A percentile compares a stretch with the other conserved stretches of the same genome.
Conservation (phyloP, 345 rosid species). For the Acer yangbiense region DNA sequence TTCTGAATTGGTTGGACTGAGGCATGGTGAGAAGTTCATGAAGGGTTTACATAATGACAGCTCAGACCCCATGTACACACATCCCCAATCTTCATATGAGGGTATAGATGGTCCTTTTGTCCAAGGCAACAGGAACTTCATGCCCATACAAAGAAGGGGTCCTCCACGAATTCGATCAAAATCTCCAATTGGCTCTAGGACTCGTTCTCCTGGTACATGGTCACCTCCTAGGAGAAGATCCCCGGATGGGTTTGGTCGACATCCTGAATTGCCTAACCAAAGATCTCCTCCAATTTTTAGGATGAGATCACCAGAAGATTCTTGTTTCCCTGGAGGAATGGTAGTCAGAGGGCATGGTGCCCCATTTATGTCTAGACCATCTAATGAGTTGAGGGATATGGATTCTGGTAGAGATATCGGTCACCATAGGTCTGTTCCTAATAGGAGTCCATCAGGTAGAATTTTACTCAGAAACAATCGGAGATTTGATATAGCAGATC, state of each 20-base stretch:
- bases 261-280: slow-evolving; percentile 54
- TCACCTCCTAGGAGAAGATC: slow-evolving; percentile 73
- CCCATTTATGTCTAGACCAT: slow-evolving; percentile 58
- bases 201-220: slow-evolving; percentile 71
- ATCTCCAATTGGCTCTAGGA: slow-evolving; percentile 66
- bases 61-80: slow-evolving; percentile 49
- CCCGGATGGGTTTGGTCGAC: slow-evolving; percentile 65
- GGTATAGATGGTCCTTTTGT: slow-evolving; percentile 58
- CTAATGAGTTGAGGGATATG: slow-evolving; percentile 62
- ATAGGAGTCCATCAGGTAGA: slow-evolving; percentile 66
- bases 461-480: slow-evolving; percentile 55
- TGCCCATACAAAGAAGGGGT: slow-evolving; percentile 50
- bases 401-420: slow-evolving; percentile 56
- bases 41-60: slow-evolving; percentile 53
- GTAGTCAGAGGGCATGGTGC: slow-evolving; percentile 66
- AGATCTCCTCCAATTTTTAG: slow-evolving; percentile 70
- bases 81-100: slow-evolving; percentile 47
- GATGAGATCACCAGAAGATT: slow-evolving; percentile 63
- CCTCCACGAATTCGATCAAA: slow-evolving; percentile 55
- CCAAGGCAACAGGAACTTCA: slow-evolving; percentile 56
- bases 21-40: slow-evolving; percentile 49
- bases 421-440: slow-evolving; percentile 57
- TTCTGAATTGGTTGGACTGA: slow-evolving; percentile 57
- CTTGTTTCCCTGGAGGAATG: slow-evolving; percentile 62
- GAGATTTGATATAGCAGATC: slow-evolving; percentile 53